Percentiles rank a stretch among this genome's conserved stretches.
Evolutionary conservation across 345 rosid genomes (phyloP).

Genomic region (Populus tremula): DNA sequence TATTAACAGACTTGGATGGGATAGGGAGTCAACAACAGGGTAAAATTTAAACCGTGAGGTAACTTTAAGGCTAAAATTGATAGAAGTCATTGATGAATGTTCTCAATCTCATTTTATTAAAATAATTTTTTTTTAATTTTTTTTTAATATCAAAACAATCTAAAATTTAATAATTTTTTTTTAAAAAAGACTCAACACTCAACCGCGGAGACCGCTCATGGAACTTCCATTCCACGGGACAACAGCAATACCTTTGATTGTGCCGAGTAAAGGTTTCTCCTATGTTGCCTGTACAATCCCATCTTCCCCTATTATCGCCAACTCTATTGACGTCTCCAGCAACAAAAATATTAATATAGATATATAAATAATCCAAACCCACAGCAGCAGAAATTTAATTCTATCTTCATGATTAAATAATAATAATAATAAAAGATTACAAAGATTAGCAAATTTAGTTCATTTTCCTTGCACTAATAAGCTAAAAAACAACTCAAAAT

Average conservation of each 20-base stretch:
- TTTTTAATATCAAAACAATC: no score
- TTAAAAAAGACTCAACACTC: no score
- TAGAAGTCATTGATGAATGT: no score
- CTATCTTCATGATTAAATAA: background rate
- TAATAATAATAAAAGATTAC: no score
- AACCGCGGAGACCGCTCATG: conserved; percentile 32
- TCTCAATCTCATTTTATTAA: no score
- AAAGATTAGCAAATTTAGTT: background rate
- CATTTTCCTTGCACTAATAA: background rate
- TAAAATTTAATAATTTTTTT: no score
- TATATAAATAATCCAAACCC: background rate
- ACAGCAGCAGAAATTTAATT: background rate
- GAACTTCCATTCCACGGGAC: conserved; percentile 63
- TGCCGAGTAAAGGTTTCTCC: conserved; percentile 86
- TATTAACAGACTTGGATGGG: no score
- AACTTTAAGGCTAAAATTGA: no score
- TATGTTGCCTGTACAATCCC: conserved; percentile 73
- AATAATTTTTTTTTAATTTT: no score
- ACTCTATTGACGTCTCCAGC: conserved; percentile 92
- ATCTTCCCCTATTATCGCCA: conserved; percentile 71
- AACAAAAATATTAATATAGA: background rate
- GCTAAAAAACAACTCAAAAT: background rate
- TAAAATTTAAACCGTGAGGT: no score
- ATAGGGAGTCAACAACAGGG: no score
- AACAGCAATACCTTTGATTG: conserved; percentile 77